A percentile compares a stretch with the other conserved stretches of the same genome.
Evolutionary conservation across 129 eudicot species (phyloP).

Genomic region (Logfia minima): DNA sequence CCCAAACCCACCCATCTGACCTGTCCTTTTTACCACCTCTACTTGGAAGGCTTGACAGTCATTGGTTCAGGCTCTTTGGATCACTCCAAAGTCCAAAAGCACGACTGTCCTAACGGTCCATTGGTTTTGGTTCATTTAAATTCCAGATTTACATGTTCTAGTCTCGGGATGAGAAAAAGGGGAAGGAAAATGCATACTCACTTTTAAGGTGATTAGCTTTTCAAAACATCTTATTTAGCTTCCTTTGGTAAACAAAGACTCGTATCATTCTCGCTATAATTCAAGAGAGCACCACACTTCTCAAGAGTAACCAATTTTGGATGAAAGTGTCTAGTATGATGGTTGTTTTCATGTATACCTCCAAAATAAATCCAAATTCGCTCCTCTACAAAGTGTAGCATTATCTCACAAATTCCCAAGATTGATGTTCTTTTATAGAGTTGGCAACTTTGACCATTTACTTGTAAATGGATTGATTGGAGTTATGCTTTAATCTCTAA

Average conservation of each 20-base stretch:
- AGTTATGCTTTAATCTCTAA: not conserved
- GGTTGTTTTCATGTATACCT: not conserved
- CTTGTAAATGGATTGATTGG: not conserved
- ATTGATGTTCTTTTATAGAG: not conserved
- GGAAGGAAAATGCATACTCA: not conserved
- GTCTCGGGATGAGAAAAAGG: not conserved
- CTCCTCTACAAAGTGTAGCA: not conserved
- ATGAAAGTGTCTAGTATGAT: not conserved
- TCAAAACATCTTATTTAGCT: conserved; percentile 1
- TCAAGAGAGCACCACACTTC: not conserved
- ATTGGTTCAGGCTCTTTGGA: not conserved
- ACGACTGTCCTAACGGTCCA: not conserved
- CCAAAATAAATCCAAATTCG: not conserved
- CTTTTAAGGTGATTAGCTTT: not conserved
- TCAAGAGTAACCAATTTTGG: conserved; percentile 1
- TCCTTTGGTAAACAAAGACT: not conserved
- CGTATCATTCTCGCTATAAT: conserved; percentile 10
- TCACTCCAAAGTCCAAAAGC: not conserved
- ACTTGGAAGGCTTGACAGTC: not conserved
- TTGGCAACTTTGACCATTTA: not conserved
- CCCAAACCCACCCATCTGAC: not conserved
- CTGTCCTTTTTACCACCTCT: not conserved
- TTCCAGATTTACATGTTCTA: not conserved
- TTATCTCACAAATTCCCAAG: not conserved
- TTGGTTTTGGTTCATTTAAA: not conserved